These are phyloP conservation scores for Symmetrospora coprosmae DNA, from an alignment of 768 basidiomycete genomes.

Conservation along the genomic window DNA sequence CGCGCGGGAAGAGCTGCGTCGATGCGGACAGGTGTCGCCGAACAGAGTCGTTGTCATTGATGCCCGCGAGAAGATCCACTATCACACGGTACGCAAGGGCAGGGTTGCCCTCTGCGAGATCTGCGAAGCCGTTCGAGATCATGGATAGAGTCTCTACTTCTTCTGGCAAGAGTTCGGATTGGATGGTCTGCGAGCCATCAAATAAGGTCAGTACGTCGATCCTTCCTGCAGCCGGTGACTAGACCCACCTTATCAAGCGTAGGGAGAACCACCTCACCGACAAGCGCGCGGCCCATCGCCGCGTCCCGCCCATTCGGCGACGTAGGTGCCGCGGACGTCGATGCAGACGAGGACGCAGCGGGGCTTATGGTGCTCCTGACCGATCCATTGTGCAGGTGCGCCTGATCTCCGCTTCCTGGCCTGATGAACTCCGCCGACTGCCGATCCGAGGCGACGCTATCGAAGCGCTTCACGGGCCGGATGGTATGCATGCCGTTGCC, in stretches of 20 bases:
- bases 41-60: conserved; percentile 75
- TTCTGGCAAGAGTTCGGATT: conserved; percentile 43
- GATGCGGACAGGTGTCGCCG: conserved; percentile 66
- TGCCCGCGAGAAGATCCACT: conserved; percentile 72
- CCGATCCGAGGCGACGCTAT: conserved; percentile 58
- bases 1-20: conserved; percentile 63
- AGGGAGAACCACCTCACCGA: conserved; percentile 57
- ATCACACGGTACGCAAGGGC: conserved; percentile 74
- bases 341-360: not conserved
- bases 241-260: conserved; percentile 16
- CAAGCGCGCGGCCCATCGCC: conserved; percentile 42
- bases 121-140: conserved; percentile 75
- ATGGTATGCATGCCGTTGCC: conserved; percentile 52
- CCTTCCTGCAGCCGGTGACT: not conserved
- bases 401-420: conserved; percentile 40
- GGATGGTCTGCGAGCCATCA: not conserved
- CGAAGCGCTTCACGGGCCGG: conserved; percentile 81
- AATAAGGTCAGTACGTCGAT: too few relatives aligned
- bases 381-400: too few relatives aligned
- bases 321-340: not conserved
- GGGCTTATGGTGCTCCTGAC: not conserved
- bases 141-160: conserved; percentile 80
- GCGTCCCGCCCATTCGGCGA: not conserved
- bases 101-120: conserved; percentile 67
- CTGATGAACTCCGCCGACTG: conserved; percentile 71